These are phyloP conservation scores for Aegilops longissima DNA, from an alignment of 176 grass and related monocot genomes.

Conservation along the genomic window DNA sequence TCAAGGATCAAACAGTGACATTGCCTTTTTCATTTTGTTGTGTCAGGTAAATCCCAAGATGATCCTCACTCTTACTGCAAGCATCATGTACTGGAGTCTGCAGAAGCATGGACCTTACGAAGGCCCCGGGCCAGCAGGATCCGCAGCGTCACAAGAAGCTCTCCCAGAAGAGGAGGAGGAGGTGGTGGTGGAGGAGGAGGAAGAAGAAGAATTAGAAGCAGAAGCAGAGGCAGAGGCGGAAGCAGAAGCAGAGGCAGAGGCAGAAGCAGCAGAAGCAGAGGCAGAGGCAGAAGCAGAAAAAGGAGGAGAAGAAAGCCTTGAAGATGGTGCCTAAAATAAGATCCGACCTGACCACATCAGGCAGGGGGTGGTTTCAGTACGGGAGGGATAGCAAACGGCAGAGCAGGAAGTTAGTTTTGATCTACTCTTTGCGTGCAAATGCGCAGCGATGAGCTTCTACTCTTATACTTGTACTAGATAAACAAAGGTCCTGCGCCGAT, in stretches of 20 bases:
- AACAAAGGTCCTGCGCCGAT: background rate
- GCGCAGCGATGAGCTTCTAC: background rate
- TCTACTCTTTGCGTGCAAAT: background rate
- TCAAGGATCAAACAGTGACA: constrained; percentile 2
- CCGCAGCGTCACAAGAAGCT: background rate
- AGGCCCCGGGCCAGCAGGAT: constrained; percentile 22
- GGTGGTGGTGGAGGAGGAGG: constrained; percentile 5
- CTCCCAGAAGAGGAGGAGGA: constrained; percentile 39
- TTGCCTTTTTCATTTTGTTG: background rate
- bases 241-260: background rate
- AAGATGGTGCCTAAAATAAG: constrained; percentile 35
- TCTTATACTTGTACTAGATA: background rate
- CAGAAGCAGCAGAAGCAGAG: background rate
- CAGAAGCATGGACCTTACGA: constrained; percentile 54
- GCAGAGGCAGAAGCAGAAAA: background rate
- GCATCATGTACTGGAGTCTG: constrained; percentile 93
- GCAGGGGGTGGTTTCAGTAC: background rate
- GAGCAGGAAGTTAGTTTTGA: background rate
- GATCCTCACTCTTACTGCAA: constrained; percentile 81
- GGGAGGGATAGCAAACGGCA: background rate
- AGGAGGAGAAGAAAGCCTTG: constrained; percentile 23
- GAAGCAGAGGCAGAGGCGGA: constrained; percentile 11
- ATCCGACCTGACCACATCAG: constrained; percentile 24
- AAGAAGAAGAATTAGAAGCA: background rate
- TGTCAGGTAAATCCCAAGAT: constrained; percentile 90